Evolutionary conservation across 805 yeast species (phyloP).

Genomic region (Suhomyces xylopsoci): DNA sequence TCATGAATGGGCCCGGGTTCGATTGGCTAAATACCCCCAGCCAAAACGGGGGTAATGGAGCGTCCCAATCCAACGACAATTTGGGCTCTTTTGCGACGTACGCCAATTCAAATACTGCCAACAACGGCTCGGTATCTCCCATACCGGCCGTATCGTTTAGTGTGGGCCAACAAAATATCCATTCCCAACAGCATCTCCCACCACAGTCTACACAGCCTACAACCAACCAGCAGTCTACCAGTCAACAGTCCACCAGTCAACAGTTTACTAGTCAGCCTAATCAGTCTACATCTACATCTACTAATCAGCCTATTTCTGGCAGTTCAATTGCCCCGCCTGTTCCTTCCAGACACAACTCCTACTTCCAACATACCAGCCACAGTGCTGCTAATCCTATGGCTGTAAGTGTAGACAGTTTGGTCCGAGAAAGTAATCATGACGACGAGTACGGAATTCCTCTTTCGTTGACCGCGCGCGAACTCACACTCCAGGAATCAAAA

Average conservation of each 20-base stretch:
- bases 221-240: no score
- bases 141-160: constrained; percentile 54
- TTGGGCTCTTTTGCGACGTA: background rate
- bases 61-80: background rate
- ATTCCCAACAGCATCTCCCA: background rate
- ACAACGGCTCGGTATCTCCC: constrained; percentile 18
- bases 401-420: constrained; percentile 10
- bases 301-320: no score
- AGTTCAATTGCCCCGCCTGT: constrained; percentile 8
- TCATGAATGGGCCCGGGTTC: constrained; percentile 39
- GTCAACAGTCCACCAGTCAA: no score
- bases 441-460: constrained; percentile 51
- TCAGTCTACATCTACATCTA: background rate
- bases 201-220: background rate
- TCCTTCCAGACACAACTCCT: constrained; percentile 9
- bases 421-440: constrained; percentile 7
- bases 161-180: background rate
- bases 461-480: constrained; percentile 61
- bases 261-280: no score
- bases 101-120: background rate
- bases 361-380: constrained; percentile 12
- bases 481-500: constrained; percentile 73
- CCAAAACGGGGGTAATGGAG: constrained; percentile 7
- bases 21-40: constrained; percentile 48
- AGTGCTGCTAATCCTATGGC: background rate